A percentile compares a stretch with the other conserved stretches of the same genome.
phyloP scores from a whole-genome alignment of 306 rosid genomes.

The Carpinus viminea region DNA sequence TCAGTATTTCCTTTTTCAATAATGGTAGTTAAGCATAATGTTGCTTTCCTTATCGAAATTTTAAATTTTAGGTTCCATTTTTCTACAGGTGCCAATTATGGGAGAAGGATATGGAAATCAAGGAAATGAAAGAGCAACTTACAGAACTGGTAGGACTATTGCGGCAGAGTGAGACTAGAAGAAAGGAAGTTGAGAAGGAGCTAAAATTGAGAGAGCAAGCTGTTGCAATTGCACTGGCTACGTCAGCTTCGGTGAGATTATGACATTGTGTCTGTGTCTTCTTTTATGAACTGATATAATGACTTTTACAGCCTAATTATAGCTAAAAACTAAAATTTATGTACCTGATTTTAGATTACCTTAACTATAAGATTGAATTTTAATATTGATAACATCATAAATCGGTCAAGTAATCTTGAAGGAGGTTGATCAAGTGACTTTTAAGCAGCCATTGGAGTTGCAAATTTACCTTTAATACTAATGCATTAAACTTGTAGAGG shows the following conservation, averaged over 20 bases:
- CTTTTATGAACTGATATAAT: background rate
- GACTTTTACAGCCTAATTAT: background rate
- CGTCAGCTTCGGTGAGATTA: conserved; percentile 72
- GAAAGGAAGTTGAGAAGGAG: conserved; percentile 95
- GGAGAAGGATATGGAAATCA: conserved; percentile 90
- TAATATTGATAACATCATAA: background rate
- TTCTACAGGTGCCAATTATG: conserved; percentile 82
- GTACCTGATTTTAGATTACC: background rate
- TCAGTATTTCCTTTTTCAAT: background rate
- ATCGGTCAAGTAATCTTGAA: background rate
- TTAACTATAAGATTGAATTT: background rate
- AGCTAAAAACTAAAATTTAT: background rate
- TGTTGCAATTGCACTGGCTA: conserved; percentile 62
- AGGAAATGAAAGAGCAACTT: conserved; percentile 98
- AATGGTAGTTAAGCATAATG: background rate
- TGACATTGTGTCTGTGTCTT: conserved; percentile 12
- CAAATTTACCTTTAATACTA: background rate
- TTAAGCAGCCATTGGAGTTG: conserved; percentile 1
- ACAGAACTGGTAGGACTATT: conserved; percentile 89
- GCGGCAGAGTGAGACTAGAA: conserved; percentile 92
- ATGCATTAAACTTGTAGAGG: too few species aligned
- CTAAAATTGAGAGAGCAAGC: conserved; percentile 89
- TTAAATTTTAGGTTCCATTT: conserved; percentile 30
- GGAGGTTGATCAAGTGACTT: background rate
- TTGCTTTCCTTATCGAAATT: conserved; percentile 19